These are phyloP conservation scores for Barnettozyma pratensis DNA, from an alignment of 805 yeast genomes.

Conservation along the genomic window DNA sequence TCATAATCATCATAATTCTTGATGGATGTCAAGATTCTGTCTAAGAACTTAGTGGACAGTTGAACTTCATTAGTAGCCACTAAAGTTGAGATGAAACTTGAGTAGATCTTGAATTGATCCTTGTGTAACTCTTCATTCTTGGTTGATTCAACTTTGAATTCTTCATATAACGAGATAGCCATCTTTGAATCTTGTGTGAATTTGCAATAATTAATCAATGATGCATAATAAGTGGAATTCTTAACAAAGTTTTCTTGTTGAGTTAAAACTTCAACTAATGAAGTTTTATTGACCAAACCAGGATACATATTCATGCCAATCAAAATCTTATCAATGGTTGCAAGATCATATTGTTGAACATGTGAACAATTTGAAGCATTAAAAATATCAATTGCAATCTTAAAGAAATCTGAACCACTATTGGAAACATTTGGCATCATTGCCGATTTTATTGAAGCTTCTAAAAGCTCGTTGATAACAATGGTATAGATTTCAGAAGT, in stretches of 20 bases:
- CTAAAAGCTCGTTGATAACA: constrained; percentile 45
- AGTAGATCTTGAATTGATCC: constrained; percentile 45
- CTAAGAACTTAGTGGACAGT: constrained; percentile 52
- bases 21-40: constrained; percentile 44
- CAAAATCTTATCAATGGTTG: constrained; percentile 39
- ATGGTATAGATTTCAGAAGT: constrained; percentile 47
- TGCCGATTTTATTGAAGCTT: constrained; percentile 41
- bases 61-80: constrained; percentile 44
- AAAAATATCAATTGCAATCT: constrained; percentile 45
- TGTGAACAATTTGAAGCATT: constrained; percentile 36
- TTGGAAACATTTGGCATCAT: constrained; percentile 29
- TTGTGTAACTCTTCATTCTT: constrained; percentile 18
- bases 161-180: constrained; percentile 36
- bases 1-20: constrained; percentile 30
- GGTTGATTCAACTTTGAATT: constrained; percentile 25
- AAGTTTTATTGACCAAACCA: constrained; percentile 28
- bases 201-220: constrained; percentile 36
- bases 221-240: constrained; percentile 32
- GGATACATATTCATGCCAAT: constrained; percentile 41
- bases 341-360: constrained; percentile 37
- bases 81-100: constrained; percentile 46
- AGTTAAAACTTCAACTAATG: constrained; percentile 28
- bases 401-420: constrained; percentile 43
- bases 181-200: constrained; percentile 32
- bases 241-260: constrained; percentile 22